Base-by-base conservation (phyloP, 331 rosid genomes). In the Rhamnella rubrinervis region DNA sequence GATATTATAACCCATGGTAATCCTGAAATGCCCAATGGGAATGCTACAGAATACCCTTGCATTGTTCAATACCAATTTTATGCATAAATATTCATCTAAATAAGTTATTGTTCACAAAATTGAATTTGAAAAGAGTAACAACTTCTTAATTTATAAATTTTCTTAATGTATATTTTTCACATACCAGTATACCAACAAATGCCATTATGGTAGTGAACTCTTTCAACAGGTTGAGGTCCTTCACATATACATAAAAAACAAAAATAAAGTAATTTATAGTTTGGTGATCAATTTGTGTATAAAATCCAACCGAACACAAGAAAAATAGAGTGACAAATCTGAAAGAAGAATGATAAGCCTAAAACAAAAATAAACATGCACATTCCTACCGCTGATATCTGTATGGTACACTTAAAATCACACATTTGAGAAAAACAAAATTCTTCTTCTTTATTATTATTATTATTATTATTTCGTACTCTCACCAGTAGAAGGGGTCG, bases 371-470 rank as follows among this genome's bases (percentile, higher is more conserved):
- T 72, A 28, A 84, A 65, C 35, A 78, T 28, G 73, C 76, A 84
- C 72, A 65, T 76, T 23, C 89, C 89, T 3, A 60, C 58, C 4
- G 82, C 82, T 16, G 84, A 81, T 35, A 76, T 80, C 88, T 84
- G 77, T 59, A 70, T 39, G 46, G 21, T 0, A 63, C 18, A 55
- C 57, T 26, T 26, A 26, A 26, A 26, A 26, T 26, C 31, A 1
- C 31, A 47, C 4, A 10, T 38, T 6, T 53, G 37, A 17, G 3
- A 6, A 19, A 26, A 26, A 26, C 31, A 26, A 26, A 26, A 26
- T 23, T 23, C 23, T 23, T 23, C 23, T 23, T 23, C 23, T 23
- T 23, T 23, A 23, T 26, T 26, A 3, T 26, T 26, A 26, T 26
- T 26, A 23, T 23, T 23, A 23, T 26, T 26, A 26, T 26, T 26